Base-by-base conservation (phyloP, 257 asterid species). In the Solanum pinnatisectum region DNA sequence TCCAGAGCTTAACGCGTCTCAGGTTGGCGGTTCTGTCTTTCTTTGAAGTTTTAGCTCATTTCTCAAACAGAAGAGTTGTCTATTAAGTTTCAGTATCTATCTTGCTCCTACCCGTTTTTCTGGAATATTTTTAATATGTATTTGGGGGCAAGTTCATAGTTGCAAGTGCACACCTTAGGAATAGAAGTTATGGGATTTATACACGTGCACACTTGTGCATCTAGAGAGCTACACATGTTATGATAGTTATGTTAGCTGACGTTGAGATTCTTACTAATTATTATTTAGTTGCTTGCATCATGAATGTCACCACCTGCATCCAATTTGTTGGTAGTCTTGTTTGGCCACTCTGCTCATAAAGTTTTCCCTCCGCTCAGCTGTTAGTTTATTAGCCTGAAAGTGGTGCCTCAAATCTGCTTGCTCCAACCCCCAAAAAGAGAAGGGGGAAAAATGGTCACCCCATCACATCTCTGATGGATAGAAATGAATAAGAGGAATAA, bases 1-100 rank as follows among this genome's bases (percentile, higher is more conserved):
- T 90, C 99, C 99, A 18, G 98, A 96, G 90, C 98, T 97, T 65
- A 97, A 97, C 86, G 99, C 99, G 86, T 97, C 99, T 91, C 99
- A 97, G 93, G 99, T 96, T 82, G 91, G 87, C 16, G 3, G 67
- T 37, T 40, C 20, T 40, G 22, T 68, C 49, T 44, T 68, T 39
- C 70, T 70, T 37, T 78, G 36, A 37, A 42, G 10, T 20, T 16
- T 25, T 73, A 23, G 32, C 16, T 11, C 72, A n/a, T 86, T 63
- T 65, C 30, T 25, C 18, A 25, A 25, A 65, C 36, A n/a, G 63
- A 23, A 78, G 25, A 14, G 18, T 44, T 77, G 35, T 79, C 84
- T 79, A 42, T 79, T 27, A 44, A 79, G 84, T 44, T 44, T 16
- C 42, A 6, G 36, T 81, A 30, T 30, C 20, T 3, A 49, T 46